Percentiles rank a stretch among this genome's conserved stretches.
Conservation (phyloP, 192 early-diverging fungal genomes). For the Phlyctochytrium bullatum region DNA sequence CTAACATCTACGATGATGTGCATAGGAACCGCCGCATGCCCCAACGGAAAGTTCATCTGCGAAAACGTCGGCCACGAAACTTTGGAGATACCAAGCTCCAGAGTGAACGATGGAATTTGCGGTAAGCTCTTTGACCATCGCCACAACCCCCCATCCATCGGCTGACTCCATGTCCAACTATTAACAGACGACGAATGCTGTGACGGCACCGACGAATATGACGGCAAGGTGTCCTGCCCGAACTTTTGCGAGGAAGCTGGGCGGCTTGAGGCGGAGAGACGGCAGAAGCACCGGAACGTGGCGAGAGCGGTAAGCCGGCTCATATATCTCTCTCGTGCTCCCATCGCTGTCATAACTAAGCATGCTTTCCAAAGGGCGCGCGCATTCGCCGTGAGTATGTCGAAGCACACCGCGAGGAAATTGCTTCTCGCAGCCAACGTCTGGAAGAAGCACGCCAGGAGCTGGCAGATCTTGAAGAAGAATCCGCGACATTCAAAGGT, state of each 20-base stretch:
- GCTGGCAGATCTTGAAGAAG: too few species aligned
- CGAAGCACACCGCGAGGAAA: too few species aligned
- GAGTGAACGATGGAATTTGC: slow-evolving; percentile 94
- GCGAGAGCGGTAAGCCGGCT: too few species aligned
- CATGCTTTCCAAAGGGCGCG: too few species aligned
- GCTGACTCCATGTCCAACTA: too few species aligned
- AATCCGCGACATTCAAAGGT: too few species aligned
- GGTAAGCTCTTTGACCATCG: slow-evolving; percentile 37
- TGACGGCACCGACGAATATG: slow-evolving; percentile 89
- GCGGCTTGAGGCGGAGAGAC: slow-evolving; percentile 7
- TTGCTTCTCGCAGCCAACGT: too few species aligned
- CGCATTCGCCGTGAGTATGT: too few species aligned
- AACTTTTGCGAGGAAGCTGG: slow-evolving; percentile 67
- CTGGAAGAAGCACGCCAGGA: too few species aligned
- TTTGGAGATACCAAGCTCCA: slow-evolving; percentile 56
- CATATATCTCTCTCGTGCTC: too few species aligned
- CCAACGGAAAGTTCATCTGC: slow-evolving; percentile 76
- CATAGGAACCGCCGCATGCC: slow-evolving; percentile 87
- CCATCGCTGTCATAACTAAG: too few species aligned
- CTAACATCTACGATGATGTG: slow-evolving; percentile 1
- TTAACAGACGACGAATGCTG: slow-evolving; percentile 80
- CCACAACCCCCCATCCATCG: too few species aligned
- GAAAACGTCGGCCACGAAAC: slow-evolving; percentile 74
- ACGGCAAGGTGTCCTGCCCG: slow-evolving; percentile 56
- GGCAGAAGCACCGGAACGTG: not conserved